Base-by-base conservation (phyloP, 176 grass and related monocot genomes). In the sorghum (Sorghum bicolor) region DNA sequence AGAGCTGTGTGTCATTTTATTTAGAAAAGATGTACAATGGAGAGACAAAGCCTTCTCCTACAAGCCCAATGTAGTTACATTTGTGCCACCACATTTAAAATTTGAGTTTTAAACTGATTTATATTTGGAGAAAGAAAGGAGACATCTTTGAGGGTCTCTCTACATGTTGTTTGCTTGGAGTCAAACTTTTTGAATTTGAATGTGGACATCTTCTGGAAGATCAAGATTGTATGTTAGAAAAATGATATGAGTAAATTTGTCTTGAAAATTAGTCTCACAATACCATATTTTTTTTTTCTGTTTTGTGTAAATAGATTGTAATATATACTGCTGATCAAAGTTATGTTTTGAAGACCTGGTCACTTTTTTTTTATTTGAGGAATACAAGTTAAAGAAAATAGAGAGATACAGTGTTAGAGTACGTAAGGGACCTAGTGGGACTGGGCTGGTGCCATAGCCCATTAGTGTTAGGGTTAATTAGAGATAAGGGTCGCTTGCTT, bases 271-370 rank as follows among this genome's bases (percentile, higher is more conserved):
- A 52, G 44, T 37, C 36, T 70, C 20, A 28, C 9, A 36, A 17
- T 17, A 50, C 16, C 45, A 55, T 69, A 50, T 8, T 39, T 29
- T 69, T 55, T 36, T 36, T 16, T 48, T 13, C 32, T 55, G 29
- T 69, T 22, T 11, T 26, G 26, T 81, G 13, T 71, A 78, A 17
- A 70, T 41, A 40, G 14, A 83, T 61, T 64, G n/a, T 69, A 78
- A 36, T 20, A 77, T 13, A 24, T 36, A 52, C 28, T 41, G 57
- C 5, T 22, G 30, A 68, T 38, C 34, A 31, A 12, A 67, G 41
- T 11, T 22, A 26, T 6, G 2, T 19, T 40, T 36, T 37, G 44
- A 37, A 53, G 44, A 80, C 13, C 30, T 24, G 8, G 10, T 45
- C 16, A 15, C 22, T 68, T 25, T 38, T 29, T 28, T 30, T 30